Percentiles rank a stretch among this genome's conserved stretches.
Evolutionary conservation across 306 rosid genomes (phyloP).

Genomic region (Quercus bicolor): DNA sequence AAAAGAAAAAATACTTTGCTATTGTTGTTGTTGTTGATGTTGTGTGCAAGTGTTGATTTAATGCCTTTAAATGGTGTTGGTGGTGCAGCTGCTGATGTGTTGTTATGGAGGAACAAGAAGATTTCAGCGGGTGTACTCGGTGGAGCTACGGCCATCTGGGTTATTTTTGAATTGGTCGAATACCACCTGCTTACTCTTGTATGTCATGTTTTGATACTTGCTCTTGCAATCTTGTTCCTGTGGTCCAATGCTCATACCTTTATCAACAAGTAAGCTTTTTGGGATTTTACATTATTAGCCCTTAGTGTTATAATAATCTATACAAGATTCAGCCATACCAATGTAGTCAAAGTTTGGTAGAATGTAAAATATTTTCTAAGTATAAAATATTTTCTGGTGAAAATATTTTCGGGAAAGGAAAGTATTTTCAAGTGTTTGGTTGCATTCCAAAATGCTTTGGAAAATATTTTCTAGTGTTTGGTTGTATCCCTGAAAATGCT

Average conservation of each 20-base stretch:
- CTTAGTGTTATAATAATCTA: neutral
- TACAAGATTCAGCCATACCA: neutral
- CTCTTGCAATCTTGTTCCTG: constrained; percentile 70
- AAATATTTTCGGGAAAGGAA: no score
- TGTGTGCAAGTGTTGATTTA: neutral
- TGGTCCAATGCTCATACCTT: constrained; percentile 88
- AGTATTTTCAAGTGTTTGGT: no score
- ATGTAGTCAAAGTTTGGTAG: no score
- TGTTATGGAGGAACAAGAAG: constrained; percentile 91
- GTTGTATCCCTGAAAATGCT: no score
- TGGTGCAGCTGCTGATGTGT: constrained; percentile 82
- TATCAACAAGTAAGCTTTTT: constrained; percentile 66
- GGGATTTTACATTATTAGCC: neutral
- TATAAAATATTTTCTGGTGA: no score
- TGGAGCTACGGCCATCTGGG: constrained; percentile 65
- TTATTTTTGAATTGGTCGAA: constrained; percentile 78
- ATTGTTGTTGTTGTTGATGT: no score
- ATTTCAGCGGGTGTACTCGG: constrained; percentile 68
- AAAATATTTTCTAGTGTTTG: no score
- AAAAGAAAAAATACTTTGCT: no score
- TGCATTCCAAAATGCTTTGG: no score
- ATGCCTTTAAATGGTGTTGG: neutral
- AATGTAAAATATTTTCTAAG: no score
- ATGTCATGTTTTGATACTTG: constrained; percentile 51
- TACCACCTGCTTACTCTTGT: constrained; percentile 80